Evolutionary conservation across 192 early-diverging fungal species (phyloP).

Genomic region (Mortierella claussenii): DNA sequence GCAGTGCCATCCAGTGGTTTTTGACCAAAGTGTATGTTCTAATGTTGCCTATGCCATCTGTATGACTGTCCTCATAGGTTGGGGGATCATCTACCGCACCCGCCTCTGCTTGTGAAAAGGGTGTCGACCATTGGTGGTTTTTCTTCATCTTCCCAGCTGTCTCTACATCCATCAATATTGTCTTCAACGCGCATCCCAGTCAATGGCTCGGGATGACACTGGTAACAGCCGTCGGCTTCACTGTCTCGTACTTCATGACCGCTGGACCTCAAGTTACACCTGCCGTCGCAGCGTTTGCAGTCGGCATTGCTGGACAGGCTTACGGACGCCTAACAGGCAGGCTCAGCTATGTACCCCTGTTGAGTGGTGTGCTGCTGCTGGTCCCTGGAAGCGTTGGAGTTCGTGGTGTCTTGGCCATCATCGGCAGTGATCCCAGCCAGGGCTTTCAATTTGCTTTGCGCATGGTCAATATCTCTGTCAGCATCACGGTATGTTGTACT

Average conservation of each 20-base stretch:
- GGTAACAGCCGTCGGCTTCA: conserved; percentile 75
- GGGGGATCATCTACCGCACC: not conserved
- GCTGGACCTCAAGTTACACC: conserved; percentile 66
- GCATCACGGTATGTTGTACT: conserved; percentile 64
- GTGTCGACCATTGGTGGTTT: conserved; percentile 50
- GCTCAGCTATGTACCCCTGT: conserved; percentile 81
- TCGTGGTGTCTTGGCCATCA: conserved; percentile 67
- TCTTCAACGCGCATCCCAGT: conserved; percentile 62
- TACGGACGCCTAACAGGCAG: conserved; percentile 78
- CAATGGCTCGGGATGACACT: conserved; percentile 81
- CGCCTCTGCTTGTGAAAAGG: conserved; percentile 9
- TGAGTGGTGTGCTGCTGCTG: conserved; percentile 83
- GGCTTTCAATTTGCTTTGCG: conserved; percentile 64
- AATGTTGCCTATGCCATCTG: not conserved
- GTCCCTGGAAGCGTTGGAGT: conserved; percentile 85
- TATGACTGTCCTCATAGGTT: conserved; percentile 4
- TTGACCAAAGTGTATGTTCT: too few species aligned
- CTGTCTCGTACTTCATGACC: conserved; percentile 70
- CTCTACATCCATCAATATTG: conserved; percentile 59
- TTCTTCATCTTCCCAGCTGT: conserved; percentile 57
- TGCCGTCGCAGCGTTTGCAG: conserved; percentile 77
- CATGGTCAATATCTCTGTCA: conserved; percentile 69
- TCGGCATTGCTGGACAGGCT: conserved; percentile 83
- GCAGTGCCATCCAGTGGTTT: not conserved
- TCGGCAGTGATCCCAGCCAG: conserved; percentile 59